Evolutionary conservation across 805 yeast genomes (phyloP).

Genomic region (Millerozyma acaciae): DNA sequence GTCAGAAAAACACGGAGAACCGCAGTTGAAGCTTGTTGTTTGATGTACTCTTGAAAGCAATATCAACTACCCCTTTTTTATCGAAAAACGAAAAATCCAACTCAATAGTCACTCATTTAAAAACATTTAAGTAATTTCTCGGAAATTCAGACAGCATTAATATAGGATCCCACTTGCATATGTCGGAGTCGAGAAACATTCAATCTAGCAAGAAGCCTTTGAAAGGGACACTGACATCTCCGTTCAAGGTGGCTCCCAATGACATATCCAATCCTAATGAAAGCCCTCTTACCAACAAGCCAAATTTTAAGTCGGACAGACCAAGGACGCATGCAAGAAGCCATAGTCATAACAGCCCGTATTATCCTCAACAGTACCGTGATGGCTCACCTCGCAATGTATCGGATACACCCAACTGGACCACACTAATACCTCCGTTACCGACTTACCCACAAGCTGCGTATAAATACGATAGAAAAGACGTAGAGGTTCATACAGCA

Average conservation of each 20-base stretch:
- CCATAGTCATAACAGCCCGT: constrained; percentile 1
- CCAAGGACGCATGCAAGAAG: neutral
- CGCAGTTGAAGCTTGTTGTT: too few species aligned
- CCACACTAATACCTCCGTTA: constrained; percentile 33
- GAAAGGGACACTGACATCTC: constrained; percentile 5
- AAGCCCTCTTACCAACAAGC: constrained; percentile 3
- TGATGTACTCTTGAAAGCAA: too few species aligned
- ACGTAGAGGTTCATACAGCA: neutral
- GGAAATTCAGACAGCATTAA: too few species aligned
- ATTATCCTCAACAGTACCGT: too few species aligned
- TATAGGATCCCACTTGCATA: too few species aligned
- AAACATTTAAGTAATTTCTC: too few species aligned
- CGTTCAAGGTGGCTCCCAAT: constrained; percentile 5
- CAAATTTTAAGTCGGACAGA: constrained; percentile 1
- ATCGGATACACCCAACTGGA: constrained; percentile 28
- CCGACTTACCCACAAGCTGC: constrained; percentile 18
- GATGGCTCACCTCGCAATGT: too few species aligned
- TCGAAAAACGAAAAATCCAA: constrained; percentile 8
- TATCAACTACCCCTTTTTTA: too few species aligned
- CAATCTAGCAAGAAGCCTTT: constrained; percentile 7
- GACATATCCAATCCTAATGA: constrained; percentile 6
- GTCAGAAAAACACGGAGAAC: too few species aligned
- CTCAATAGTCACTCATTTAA: constrained; percentile 14
- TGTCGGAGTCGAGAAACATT: constrained; percentile 8
- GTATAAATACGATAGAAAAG: constrained; percentile 9